These are phyloP conservation scores for Saccharomycopsis fodiens DNA, from an alignment of 805 yeast species.

Conservation along the genomic window DNA sequence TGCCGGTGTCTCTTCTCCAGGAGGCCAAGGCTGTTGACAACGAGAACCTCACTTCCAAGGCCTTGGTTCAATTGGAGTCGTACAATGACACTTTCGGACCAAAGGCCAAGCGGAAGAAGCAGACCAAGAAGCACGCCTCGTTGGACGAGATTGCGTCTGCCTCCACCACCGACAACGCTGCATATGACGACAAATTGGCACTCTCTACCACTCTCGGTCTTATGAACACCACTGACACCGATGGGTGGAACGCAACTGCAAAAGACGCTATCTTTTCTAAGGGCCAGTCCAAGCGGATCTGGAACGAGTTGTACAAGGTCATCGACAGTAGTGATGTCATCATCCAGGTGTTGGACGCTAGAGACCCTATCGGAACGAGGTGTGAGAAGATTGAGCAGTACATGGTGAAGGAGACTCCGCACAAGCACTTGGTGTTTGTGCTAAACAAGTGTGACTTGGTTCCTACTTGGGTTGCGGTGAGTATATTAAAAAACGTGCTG, in stretches of 20 bases:
- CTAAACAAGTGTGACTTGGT: slow-evolving; percentile 96
- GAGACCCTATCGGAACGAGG: slow-evolving; percentile 95
- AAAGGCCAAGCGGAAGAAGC: slow-evolving; percentile 87
- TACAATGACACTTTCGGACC: slow-evolving; percentile 85
- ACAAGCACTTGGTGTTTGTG: slow-evolving; percentile 90
- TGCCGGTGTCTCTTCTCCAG: slow-evolving; percentile 91
- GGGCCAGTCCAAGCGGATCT: slow-evolving; percentile 96
- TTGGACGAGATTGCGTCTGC: slow-evolving; percentile 68
- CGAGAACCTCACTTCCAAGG: slow-evolving; percentile 48
- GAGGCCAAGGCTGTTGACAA: slow-evolving; percentile 39
- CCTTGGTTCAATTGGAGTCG: slow-evolving; percentile 77
- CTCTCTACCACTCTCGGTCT: slow-evolving; percentile 68
- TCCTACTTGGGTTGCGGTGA: slow-evolving; percentile 99
- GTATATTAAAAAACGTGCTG: too few relatives aligned
- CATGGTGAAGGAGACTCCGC: slow-evolving; percentile 89
- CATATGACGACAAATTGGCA: slow-evolving; percentile 69
- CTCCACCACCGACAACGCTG: slow-evolving; percentile 49
- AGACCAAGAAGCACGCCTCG: slow-evolving; percentile 68
- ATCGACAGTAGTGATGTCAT: slow-evolving; percentile 97
- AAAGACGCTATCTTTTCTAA: slow-evolving; percentile 93
- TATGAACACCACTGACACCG: slow-evolving; percentile 65
- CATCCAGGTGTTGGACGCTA: slow-evolving; percentile 91
- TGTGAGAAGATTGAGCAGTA: slow-evolving; percentile 91
- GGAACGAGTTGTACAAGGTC: slow-evolving; percentile 96
- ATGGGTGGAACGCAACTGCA: slow-evolving; percentile 84